Evolutionary conservation across 306 rosid genomes (phyloP).

Genomic region (Trifolium fragiferum): DNA sequence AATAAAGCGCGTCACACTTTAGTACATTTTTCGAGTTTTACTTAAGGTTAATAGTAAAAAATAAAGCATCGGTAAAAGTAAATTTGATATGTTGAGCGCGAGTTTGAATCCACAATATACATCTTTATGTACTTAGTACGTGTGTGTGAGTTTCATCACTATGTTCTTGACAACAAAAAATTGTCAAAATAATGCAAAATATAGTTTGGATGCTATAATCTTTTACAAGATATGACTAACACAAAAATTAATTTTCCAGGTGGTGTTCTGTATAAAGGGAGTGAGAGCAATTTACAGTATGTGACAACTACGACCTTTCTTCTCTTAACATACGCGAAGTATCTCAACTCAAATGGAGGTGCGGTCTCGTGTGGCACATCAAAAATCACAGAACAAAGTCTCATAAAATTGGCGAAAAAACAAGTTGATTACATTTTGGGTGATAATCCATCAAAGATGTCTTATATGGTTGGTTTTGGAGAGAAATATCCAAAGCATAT

Average conservation of each 20-base stretch:
- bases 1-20: too few relatives aligned
- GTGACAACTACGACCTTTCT: conserved; percentile 73
- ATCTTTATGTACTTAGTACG: too few relatives aligned
- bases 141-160: too few relatives aligned
- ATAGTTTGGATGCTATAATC: too few relatives aligned
- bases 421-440: conserved; percentile 91
- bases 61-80: too few relatives aligned
- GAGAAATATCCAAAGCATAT: conserved; percentile 62
- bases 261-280: conserved; percentile 72
- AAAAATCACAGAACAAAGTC: conserved; percentile 49
- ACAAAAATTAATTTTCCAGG: conserved; percentile 47
- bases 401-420: conserved; percentile 60
- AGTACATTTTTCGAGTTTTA: too few relatives aligned
- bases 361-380: conserved; percentile 56
- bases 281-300: conserved; percentile 84
- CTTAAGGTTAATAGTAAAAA: too few relatives aligned
- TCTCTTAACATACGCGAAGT: conserved; percentile 66
- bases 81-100: too few relatives aligned
- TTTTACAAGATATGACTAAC: not conserved
- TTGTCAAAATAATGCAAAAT: too few relatives aligned
- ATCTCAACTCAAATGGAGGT: conserved; percentile 52
- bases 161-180: too few relatives aligned
- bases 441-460: conserved; percentile 67
- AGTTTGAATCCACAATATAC: too few relatives aligned
- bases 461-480: conserved; percentile 93